These are phyloP conservation scores for Elymus sibiricus DNA, from an alignment of 176 grass and related monocot species.

Conservation along the genomic window DNA sequence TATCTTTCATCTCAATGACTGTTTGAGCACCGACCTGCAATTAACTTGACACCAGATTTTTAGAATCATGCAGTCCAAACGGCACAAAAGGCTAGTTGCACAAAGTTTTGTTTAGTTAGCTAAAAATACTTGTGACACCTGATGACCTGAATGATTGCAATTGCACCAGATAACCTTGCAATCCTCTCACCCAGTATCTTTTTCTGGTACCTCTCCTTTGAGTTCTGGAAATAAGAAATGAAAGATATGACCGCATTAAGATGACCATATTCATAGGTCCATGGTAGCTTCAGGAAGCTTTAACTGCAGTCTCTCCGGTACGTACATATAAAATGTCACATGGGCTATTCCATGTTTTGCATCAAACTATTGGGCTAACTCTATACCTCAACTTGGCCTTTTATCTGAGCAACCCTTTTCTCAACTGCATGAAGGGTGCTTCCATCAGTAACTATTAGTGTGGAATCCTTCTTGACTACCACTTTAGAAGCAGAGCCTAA, in stretches of 20 bases:
- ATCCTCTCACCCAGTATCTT: slow-evolving; percentile 90
- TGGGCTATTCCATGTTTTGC: not conserved
- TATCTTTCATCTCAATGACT: slow-evolving; percentile 94
- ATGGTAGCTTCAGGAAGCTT: not conserved
- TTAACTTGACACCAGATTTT: slow-evolving; percentile 25
- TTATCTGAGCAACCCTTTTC: slow-evolving; percentile 64
- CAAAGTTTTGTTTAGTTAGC: not conserved
- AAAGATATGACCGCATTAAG: slow-evolving; percentile 11
- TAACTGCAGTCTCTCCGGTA: not conserved
- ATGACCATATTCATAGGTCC: not conserved
- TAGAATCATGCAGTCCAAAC: slow-evolving; percentile 23
- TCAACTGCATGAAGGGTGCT: slow-evolving; percentile 58
- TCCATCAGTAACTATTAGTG: slow-evolving; percentile 79
- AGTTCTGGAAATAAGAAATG: slow-evolving; percentile 44
- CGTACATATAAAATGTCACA: not conserved
- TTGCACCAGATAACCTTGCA: slow-evolving; percentile 73
- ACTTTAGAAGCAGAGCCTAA: slow-evolving; percentile 80
- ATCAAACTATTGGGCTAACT: not conserved
- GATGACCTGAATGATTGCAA: slow-evolving; percentile 80
- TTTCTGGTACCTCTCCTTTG: slow-evolving; percentile 77
- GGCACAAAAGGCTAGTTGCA: not conserved
- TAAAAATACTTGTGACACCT: slow-evolving; percentile 36
- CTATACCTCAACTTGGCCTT: slow-evolving; percentile 70
- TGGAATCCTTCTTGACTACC: slow-evolving; percentile 77
- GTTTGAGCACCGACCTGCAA: slow-evolving; percentile 91